phyloP scores from a whole-genome alignment of 2,329 filamentous ascomycete species.

The Pseudogymnoascus sp. region DNA sequence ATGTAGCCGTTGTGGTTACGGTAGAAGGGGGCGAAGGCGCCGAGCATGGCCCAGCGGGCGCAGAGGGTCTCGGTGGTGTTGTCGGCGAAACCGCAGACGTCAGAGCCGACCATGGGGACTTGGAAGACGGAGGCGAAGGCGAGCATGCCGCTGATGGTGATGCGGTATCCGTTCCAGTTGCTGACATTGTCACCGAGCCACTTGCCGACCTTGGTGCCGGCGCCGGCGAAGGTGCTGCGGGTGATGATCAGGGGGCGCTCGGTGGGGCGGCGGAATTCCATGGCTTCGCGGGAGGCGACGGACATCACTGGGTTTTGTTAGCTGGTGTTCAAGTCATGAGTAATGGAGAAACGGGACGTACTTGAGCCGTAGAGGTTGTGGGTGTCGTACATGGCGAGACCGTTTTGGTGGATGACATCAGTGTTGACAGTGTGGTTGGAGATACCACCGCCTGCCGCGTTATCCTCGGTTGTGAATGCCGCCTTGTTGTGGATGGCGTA shows the following conservation, averaged over 20 bases:
- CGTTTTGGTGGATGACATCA: slow-evolving; percentile 59
- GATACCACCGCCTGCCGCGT: slow-evolving; percentile 37
- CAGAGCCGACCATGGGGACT: slow-evolving; percentile 59
- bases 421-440: slow-evolving; percentile 56
- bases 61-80: slow-evolving; percentile 62
- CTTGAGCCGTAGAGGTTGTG: slow-evolving; percentile 68
- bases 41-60: slow-evolving; percentile 65
- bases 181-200: slow-evolving; percentile 53
- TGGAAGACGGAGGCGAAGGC: slow-evolving; percentile 58
- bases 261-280: slow-evolving; percentile 55
- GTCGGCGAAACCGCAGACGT: slow-evolving; percentile 68
- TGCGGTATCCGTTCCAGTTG: slow-evolving; percentile 50
- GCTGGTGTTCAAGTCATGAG: slow-evolving; percentile 9
- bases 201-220: slow-evolving; percentile 54
- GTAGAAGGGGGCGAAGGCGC: slow-evolving; percentile 68
- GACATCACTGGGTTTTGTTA: slow-evolving; percentile 52
- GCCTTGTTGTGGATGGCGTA: slow-evolving; percentile 59
- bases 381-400: slow-evolving; percentile 61
- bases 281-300: slow-evolving; percentile 52
- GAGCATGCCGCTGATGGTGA: slow-evolving; percentile 51
- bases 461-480: slow-evolving; percentile 37
- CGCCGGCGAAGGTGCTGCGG: slow-evolving; percentile 66
- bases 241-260: slow-evolving; percentile 65
- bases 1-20: slow-evolving; percentile 58
- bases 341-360: slow-evolving; percentile 23